Evolutionary conservation across 208 protist genomes (phyloP).

Genomic region (Phytomonas francai): DNA sequence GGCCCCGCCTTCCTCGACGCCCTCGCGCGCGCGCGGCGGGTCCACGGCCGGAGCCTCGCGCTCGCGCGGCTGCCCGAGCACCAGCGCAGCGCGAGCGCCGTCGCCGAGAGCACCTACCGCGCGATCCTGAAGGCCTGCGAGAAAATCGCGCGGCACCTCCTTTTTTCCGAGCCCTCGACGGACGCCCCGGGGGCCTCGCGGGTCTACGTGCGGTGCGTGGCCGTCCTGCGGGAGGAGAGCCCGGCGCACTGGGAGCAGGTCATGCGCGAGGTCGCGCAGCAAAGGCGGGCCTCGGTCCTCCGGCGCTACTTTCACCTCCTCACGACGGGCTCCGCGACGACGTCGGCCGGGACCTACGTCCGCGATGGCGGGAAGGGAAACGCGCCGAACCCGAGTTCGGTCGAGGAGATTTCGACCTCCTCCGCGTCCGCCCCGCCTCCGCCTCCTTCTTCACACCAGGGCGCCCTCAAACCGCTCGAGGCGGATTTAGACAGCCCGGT

Average conservation of each 20-base stretch:
- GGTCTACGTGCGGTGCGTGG: slow-evolving; percentile 62
- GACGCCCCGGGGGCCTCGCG: slow-evolving; percentile 64
- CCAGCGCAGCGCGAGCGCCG: slow-evolving; percentile 16
- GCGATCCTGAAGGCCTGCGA: slow-evolving; percentile 54
- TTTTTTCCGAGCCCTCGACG: slow-evolving; percentile 29
- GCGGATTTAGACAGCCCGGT: slow-evolving; percentile 73
- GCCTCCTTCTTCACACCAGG: neutral
- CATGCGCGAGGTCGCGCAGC: slow-evolving; percentile 61
- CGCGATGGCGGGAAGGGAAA: neutral
- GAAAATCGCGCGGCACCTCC: slow-evolving; percentile 55
- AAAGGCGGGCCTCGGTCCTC: slow-evolving; percentile 62
- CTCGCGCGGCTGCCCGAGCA: slow-evolving; percentile 31
- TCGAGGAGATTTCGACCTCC: no score
- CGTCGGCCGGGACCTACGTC: slow-evolving; percentile 33
- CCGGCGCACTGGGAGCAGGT: slow-evolving; percentile 45
- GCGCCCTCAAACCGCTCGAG: slow-evolving; percentile 39
- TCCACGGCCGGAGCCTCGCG: slow-evolving; percentile 49
- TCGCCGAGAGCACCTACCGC: slow-evolving; percentile 72
- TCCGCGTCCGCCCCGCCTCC: neutral
- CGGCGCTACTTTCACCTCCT: slow-evolving; percentile 82
- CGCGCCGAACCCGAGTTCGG: neutral
- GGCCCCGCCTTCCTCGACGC: slow-evolving; percentile 58
- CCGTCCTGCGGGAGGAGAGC: slow-evolving; percentile 53
- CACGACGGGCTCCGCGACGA: slow-evolving; percentile 61
- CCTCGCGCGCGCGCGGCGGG: slow-evolving; percentile 49